Conservation (phyloP, 352 stramenopile species). For the Pythium myriotylum region DNA sequence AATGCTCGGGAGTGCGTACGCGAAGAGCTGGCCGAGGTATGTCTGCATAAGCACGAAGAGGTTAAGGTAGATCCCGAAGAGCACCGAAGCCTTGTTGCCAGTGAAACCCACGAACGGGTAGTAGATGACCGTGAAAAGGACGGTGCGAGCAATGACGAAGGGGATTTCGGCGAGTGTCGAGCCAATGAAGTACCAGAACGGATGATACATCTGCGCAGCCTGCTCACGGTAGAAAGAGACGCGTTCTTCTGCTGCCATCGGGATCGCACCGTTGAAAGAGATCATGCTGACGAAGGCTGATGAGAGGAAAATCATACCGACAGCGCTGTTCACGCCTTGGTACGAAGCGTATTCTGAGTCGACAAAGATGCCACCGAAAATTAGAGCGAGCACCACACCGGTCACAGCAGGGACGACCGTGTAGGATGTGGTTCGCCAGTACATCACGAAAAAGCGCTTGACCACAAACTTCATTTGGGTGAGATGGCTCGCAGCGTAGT, state of each 20-base stretch:
- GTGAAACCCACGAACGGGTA: conserved; percentile 41
- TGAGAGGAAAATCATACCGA: conserved; percentile 78
- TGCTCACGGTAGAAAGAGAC: conserved; percentile 88
- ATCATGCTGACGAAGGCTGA: conserved; percentile 75
- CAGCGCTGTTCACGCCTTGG: conserved; percentile 31
- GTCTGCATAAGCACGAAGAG: conserved; percentile 35
- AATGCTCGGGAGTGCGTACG: conserved; percentile 29
- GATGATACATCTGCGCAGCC: conserved; percentile 73
- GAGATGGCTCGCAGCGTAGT: conserved; percentile 22
- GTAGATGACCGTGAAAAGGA: conserved; percentile 34
- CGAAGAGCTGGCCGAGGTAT: conserved; percentile 36
- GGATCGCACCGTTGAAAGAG: conserved; percentile 59
- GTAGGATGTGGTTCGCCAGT: conserved; percentile 77
- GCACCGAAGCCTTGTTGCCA: conserved; percentile 10
- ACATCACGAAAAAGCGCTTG: conserved; percentile 52
- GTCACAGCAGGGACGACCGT: conserved; percentile 54
- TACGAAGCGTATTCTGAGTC: conserved; percentile 32
- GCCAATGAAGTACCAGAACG: conserved; percentile 54
- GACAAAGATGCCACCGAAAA: conserved; percentile 52
- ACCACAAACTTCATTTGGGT: conserved; percentile 25
- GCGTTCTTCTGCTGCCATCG: conserved; percentile 69
- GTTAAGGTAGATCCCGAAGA: conserved; percentile 30
- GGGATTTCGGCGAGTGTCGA: conserved; percentile 70
- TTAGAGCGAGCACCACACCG: conserved; percentile 38
- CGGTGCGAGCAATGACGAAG: conserved; percentile 21